Evolutionary conservation across 306 rosid species (phyloP), one percentile per base, ranked within the genome.

Genomic region (Dicorynia guianensis): DNA sequence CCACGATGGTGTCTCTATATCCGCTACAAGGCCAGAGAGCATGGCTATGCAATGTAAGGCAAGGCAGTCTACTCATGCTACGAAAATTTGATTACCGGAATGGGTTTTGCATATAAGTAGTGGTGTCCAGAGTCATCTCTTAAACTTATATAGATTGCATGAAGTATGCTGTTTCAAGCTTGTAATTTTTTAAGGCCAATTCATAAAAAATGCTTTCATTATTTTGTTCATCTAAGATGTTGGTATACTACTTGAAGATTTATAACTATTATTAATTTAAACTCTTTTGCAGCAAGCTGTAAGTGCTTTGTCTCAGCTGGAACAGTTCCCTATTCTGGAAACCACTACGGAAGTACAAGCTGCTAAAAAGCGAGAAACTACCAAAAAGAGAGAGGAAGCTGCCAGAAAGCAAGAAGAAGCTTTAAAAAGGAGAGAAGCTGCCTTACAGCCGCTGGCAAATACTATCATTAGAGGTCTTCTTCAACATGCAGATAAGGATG

Each of bases 401-500:
- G 64, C 69, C 8, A 69, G 79, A 67, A 87, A 81, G 79, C 62
- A 25, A 25, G 30, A 1, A 25, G 30, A 25, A 25, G 30, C 30
- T 25, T 25, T 2, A 25, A 72, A 67, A 53, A 71, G 38, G 67
- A 44, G 81, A 55, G 78, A 87, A 30, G 79, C 77, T 40, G 79
- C 87, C 33, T 73, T 84, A 48, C 69, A 90, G 75, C 88, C 96
- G 48, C 67, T 96, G 78, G 81, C 65, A 66, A 67, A 72, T 66
- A 81, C 77, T 47, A 79, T 96, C 66, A 50, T 69, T 74, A 68
- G 63, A 17, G 76, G 89, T 72, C 71, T 96, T 85, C 87, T 90
- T 78, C 87, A 36, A 63, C 92, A 90, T 20, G 77, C 36, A 40
- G 97, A 95, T 76, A 90, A 92, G 83, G 99, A 90, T 39, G 96